Conservation (phyloP, 2,329 filamentous ascomycete species). For the Fusarium chaquense region DNA sequence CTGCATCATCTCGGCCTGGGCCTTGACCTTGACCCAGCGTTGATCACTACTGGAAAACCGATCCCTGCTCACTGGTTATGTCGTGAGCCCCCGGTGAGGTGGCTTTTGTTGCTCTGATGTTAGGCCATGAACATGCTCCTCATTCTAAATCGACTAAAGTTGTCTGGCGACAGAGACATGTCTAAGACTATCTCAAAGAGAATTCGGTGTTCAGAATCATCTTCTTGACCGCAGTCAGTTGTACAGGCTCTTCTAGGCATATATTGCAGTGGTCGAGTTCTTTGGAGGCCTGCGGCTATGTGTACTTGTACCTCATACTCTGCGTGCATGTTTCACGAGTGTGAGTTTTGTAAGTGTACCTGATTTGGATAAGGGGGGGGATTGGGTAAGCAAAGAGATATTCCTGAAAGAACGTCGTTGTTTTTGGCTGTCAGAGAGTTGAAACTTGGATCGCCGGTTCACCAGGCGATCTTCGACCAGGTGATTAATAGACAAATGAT, state of each 20-base stretch:
- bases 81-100: constrained; percentile 23
- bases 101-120: constrained; percentile 23
- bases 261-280: constrained; percentile 18
- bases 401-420: background rate
- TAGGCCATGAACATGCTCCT: constrained; percentile 4
- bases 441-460: constrained; percentile 1
- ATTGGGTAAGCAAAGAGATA: constrained; percentile 3
- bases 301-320: constrained; percentile 29
- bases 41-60: constrained; percentile 10
- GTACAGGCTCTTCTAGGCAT: constrained; percentile 20
- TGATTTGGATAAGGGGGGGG: constrained; percentile 6
- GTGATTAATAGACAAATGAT: background rate
- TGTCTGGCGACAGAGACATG: constrained; percentile 27
- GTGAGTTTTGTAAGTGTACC: constrained; percentile 26
- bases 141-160: background rate
- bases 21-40: constrained; percentile 21
- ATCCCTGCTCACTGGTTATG: constrained; percentile 28
- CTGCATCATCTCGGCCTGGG: constrained; percentile 43
- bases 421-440: background rate
- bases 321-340: constrained; percentile 37
- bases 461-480: background rate
- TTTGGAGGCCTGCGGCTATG: constrained; percentile 32
- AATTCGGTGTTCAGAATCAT: constrained; percentile 5
- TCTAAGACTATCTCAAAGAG: constrained; percentile 31
- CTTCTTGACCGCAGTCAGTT: constrained; percentile 9